A percentile compares a stretch with the other conserved stretches of the same genome.
phyloP scores from a whole-genome alignment of 768 basidiomycete genomes.

The Rossbeevera mucosa region DNA sequence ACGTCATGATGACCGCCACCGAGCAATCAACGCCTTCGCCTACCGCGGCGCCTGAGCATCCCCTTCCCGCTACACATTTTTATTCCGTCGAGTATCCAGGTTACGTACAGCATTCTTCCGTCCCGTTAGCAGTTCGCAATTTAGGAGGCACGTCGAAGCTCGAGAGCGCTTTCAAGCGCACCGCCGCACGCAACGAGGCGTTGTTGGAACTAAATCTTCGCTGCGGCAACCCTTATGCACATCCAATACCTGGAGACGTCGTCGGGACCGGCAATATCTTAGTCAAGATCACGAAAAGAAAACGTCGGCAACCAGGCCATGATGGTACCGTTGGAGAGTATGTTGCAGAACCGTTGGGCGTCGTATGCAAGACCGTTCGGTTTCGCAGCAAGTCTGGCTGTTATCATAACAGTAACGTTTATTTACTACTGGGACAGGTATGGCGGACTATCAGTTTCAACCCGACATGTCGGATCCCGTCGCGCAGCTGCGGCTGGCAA shows the following conservation, averaged over 20 bases:
- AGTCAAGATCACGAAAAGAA: slow-evolving; percentile 76
- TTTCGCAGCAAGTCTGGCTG: slow-evolving; percentile 73
- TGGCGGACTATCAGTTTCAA: slow-evolving; percentile 91
- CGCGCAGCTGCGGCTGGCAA: slow-evolving; percentile 60
- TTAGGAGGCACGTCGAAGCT: slow-evolving; percentile 69
- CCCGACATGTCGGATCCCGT: slow-evolving; percentile 71
- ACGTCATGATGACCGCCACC: slow-evolving; percentile 8
- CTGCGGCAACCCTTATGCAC: slow-evolving; percentile 71
- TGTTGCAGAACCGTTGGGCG: slow-evolving; percentile 66
- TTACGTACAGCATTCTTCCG: slow-evolving; percentile 62
- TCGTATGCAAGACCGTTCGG: slow-evolving; percentile 76
- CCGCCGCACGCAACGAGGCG: slow-evolving; percentile 55
- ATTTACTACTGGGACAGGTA: slow-evolving; percentile 47
- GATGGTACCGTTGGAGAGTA: slow-evolving; percentile 56
- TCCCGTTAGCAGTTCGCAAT: slow-evolving; percentile 55
- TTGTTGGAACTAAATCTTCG: slow-evolving; percentile 74
- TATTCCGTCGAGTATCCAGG: slow-evolving; percentile 91
- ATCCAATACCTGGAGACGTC: slow-evolving; percentile 80
- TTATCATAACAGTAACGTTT: not conserved
- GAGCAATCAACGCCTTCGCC: slow-evolving; percentile 11
- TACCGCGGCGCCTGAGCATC: slow-evolving; percentile 34
- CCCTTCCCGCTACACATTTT: slow-evolving; percentile 56
- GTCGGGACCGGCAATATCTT: slow-evolving; percentile 77
- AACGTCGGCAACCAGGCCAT: slow-evolving; percentile 39
- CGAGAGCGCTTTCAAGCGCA: slow-evolving; percentile 72